A percentile compares a stretch with the other conserved stretches of the same genome.
phyloP scores from a whole-genome alignment of 441 rosid genomes.

The Theobroma grandiflorum region DNA sequence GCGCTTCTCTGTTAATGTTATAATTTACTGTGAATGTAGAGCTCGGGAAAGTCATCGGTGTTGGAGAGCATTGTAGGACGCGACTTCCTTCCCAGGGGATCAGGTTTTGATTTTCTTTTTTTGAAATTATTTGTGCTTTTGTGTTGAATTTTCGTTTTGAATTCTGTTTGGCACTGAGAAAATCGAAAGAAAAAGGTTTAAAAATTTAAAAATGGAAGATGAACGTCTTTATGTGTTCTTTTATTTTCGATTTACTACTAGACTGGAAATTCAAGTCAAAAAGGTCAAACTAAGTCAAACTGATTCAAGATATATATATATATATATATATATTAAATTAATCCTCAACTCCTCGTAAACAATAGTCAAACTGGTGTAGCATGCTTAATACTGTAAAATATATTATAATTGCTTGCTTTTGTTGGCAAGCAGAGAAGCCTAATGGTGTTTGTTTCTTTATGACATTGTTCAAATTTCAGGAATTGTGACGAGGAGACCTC shows the following conservation, averaged over 20 bases:
- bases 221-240: background rate
- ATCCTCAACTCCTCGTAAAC: background rate
- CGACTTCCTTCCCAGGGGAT: constrained; percentile 92
- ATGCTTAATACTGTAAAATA: background rate
- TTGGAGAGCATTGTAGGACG: constrained; percentile 90
- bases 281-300: constrained; percentile 2
- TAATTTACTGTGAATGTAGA: constrained; percentile 47
- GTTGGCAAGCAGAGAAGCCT: background rate
- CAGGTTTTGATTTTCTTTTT: constrained; percentile 51
- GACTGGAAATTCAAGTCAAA: background rate
- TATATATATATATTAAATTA: background rate
- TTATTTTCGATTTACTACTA: background rate
- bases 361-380: background rate
- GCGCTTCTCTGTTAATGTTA: background rate
- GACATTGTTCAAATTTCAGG: constrained; percentile 45
- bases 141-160: constrained; percentile 2
- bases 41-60: constrained; percentile 92
- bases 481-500: constrained; percentile 86
- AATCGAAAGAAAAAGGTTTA: background rate
- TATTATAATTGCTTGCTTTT: constrained; percentile 1
- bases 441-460: background rate
- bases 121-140: background rate
- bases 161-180: constrained; percentile 28
- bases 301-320: background rate
- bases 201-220: background rate